Evolutionary conservation across 805 yeast species (phyloP), one percentile per base, ranked within the genome.

Genomic region (Barnettozyma pratensis): DNA sequence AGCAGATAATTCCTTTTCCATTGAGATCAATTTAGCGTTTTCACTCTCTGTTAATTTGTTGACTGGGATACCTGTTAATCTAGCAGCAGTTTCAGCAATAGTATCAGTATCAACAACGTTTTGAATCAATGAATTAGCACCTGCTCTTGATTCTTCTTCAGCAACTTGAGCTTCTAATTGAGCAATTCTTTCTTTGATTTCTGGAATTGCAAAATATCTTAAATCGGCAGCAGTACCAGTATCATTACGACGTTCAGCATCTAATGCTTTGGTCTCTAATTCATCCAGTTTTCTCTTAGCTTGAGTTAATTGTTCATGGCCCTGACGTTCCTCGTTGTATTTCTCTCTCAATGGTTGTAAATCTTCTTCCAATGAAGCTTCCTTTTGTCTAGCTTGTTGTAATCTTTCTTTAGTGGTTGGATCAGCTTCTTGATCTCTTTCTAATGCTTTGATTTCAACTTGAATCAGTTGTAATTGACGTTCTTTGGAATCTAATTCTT

Each of bases 231-330:
- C 96, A 9, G 97, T 78, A 6, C 85, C 92, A 34, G 90, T 88
- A 66, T 94, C 99, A 55, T 87, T 87, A 64, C 97, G 85, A 77
- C 99, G 88, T 67, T 92, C 98, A 27, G 99, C 99, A 69, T 94
- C 98, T 48, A 74, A 77, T 5, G 98, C 98, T 71, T 94, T 94
- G 64, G 79, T 82, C 64, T 89, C 96, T 61, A 94, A 76, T 55
- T 94, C 98, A 60, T 92, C 97, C 56, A 94, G 76, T 68, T 86
- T 88, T 70, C 89, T 81, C 74, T 92, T 91, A 45, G 95, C 91
- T 40, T 82, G 74, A 46, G 94, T 92, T 62, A 94, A 79, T 66
- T 88, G 91, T 60, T 89, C 96, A 63, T 91, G 95, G 41, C 97
- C 94, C 48, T 83, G 81, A 61, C 91, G 84, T 70, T 94, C 99